Evolutionary conservation across 208 protist species (phyloP).

Genomic region (Wallacemonas sp.): DNA sequence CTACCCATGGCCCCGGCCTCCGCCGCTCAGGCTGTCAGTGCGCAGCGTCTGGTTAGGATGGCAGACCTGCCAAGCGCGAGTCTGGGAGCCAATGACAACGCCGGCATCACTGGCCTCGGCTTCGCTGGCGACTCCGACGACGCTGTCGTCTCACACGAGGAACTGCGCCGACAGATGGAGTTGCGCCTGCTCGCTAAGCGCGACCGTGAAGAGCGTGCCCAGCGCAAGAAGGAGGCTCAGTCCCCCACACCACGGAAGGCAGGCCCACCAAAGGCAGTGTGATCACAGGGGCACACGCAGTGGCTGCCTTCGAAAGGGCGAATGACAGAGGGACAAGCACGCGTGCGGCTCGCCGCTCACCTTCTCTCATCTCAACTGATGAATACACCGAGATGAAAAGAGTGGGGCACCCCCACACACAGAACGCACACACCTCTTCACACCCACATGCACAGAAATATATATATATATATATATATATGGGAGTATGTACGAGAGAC

Average conservation of each 20-base stretch:
- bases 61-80: constrained; percentile 76
- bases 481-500: too few relatives aligned
- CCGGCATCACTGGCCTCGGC: constrained; percentile 11
- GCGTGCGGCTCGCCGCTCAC: too few relatives aligned
- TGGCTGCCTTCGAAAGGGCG: not conserved
- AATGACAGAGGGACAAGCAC: too few relatives aligned
- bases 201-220: constrained; percentile 76
- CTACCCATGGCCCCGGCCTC: constrained; percentile 42
- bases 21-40: constrained; percentile 52
- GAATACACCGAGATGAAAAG: too few relatives aligned
- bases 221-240: constrained; percentile 58
- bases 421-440: too few relatives aligned
- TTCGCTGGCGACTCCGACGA: constrained; percentile 55
- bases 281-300: not conserved
- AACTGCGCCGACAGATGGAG: constrained; percentile 84
- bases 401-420: too few relatives aligned
- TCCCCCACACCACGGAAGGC: constrained; percentile 19
- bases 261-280: constrained; percentile 6
- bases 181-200: constrained; percentile 62
- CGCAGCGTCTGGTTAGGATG: constrained; percentile 58
- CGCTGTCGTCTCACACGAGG: constrained; percentile 81
- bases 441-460: too few relatives aligned
- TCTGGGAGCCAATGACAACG: constrained; percentile 38
- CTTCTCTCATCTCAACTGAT: too few relatives aligned
- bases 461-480: too few relatives aligned